These are phyloP conservation scores for Xylaria sp. DNA, from an alignment of 2,329 filamentous ascomycete genomes.

Conservation along the genomic window DNA sequence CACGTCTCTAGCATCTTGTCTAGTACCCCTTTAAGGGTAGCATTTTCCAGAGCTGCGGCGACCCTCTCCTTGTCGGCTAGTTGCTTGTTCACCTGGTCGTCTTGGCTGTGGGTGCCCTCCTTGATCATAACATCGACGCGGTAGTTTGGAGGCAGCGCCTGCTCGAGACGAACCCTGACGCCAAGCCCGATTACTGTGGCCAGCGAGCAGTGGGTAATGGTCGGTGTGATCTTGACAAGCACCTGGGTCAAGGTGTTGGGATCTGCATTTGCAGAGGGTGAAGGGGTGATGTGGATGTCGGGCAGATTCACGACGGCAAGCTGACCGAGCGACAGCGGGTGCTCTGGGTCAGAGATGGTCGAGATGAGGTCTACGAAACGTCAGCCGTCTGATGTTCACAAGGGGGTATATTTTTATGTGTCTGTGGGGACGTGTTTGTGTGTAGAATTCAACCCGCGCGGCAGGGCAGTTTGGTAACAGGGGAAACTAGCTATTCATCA, in stretches of 20 bases:
- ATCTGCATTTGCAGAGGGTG: conserved; percentile 66
- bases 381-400: conserved; percentile 39
- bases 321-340: conserved; percentile 91
- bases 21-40: conserved; percentile 85
- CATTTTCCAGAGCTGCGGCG: conserved; percentile 93
- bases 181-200: conserved; percentile 96
- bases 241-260: conserved; percentile 74
- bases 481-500: neutral
- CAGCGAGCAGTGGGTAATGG: conserved; percentile 95
- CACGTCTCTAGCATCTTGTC: conserved; percentile 95
- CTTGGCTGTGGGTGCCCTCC: conserved; percentile 93
- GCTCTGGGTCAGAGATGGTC: conserved; percentile 94
- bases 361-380: conserved; percentile 81
- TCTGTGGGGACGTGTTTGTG: neutral
- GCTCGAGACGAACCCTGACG: conserved; percentile 89
- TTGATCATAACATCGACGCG: conserved; percentile 94
- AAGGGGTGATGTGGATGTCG: conserved; percentile 83
- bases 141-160: conserved; percentile 90
- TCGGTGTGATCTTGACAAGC: conserved; percentile 90
- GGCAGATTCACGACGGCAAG: conserved; percentile 95
- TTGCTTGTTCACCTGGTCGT: conserved; percentile 97
- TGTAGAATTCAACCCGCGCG: too few relatives aligned
- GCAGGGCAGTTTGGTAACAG: neutral
- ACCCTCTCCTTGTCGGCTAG: conserved; percentile 96
- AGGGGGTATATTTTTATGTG: conserved; percentile 8